phyloP scores from a whole-genome alignment of 1,284 basidiomycete genomes.

The Cryptococcus jaspeensis region DNA sequence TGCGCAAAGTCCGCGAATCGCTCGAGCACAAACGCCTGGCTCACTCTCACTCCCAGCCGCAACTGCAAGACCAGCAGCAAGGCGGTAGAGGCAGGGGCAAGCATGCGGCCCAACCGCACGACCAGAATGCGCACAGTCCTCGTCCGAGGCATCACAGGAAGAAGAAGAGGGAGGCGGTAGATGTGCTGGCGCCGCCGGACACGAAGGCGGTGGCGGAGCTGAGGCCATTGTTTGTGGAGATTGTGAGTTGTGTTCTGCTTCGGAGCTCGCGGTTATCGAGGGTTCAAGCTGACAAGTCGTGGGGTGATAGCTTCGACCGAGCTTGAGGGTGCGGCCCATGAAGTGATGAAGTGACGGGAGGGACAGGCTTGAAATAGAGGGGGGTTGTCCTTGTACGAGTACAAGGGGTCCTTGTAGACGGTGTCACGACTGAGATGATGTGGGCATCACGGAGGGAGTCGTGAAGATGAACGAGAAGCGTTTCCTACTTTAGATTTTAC shows the following conservation, averaged over 20 bases:
- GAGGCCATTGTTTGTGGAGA: conserved; percentile 81
- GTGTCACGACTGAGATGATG: too few species aligned
- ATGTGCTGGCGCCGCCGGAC: conserved; percentile 68
- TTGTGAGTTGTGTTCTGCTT: conserved; percentile 59
- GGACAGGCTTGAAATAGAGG: too few species aligned
- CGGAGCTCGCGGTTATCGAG: not conserved
- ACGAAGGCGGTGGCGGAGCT: conserved; percentile 72
- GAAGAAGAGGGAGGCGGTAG: conserved; percentile 49
- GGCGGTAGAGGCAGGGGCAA: not conserved
- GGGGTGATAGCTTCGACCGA: conserved; percentile 1
- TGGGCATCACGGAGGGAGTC: too few species aligned
- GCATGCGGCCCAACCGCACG: not conserved
- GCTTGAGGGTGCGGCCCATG: not conserved
- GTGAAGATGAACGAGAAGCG: too few species aligned
- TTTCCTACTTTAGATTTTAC: too few species aligned
- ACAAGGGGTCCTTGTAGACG: too few species aligned
- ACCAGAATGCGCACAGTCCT: not conserved
- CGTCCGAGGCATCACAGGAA: conserved; percentile 20
- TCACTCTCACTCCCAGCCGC: not conserved
- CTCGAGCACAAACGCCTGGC: not conserved
- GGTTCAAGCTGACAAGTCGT: not conserved
- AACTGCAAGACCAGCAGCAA: not conserved
- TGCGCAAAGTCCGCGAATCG: not conserved
- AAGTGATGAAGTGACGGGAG: too few species aligned
- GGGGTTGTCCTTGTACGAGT: too few species aligned